A percentile compares a stretch with the other conserved stretches of the same genome.
Evolutionary conservation across 2,329 filamentous ascomycete genomes (phyloP).

Genomic region (Scedosporium boydii): DNA sequence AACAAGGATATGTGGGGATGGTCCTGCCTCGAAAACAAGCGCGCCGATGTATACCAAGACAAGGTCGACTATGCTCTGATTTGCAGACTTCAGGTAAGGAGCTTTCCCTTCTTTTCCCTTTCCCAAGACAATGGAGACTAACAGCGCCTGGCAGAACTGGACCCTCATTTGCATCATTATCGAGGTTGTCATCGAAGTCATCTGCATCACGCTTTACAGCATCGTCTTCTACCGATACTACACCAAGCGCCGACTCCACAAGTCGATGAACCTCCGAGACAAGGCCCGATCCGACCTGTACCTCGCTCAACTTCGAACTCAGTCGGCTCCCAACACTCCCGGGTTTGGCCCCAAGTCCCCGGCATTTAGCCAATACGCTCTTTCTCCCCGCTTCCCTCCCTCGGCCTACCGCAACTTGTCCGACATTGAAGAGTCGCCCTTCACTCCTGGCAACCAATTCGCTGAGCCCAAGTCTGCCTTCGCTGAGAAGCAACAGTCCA

Average conservation of each 20-base stretch:
- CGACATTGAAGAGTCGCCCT: slow-evolving; percentile 34
- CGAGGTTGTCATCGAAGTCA: slow-evolving; percentile 84
- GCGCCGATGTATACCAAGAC: slow-evolving; percentile 65
- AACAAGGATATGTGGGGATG: slow-evolving; percentile 96
- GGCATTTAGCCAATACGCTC: slow-evolving; percentile 34
- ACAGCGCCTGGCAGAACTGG: slow-evolving; percentile 57
- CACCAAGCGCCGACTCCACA: slow-evolving; percentile 88
- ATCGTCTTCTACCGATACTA: slow-evolving; percentile 97
- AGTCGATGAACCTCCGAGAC: slow-evolving; percentile 94
- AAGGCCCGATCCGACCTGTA: slow-evolving; percentile 91
- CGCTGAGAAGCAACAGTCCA: slow-evolving; percentile 36
- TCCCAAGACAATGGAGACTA: not conserved
- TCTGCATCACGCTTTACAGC: slow-evolving; percentile 87
- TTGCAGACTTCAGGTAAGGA: slow-evolving; percentile 61
- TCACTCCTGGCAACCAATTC: slow-evolving; percentile 46
- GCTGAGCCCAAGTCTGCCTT: slow-evolving; percentile 57
- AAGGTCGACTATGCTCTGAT: slow-evolving; percentile 83
- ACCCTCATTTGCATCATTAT: slow-evolving; percentile 93
- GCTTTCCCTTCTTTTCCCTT: not conserved
- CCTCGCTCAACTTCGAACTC: slow-evolving; percentile 71
- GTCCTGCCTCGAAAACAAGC: slow-evolving; percentile 87
- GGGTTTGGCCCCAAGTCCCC: slow-evolving; percentile 56
- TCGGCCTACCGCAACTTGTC: slow-evolving; percentile 42
- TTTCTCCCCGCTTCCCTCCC: slow-evolving; percentile 53
- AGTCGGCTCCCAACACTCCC: slow-evolving; percentile 91